Percentiles rank a stretch among this genome's conserved stretches.
These are phyloP conservation scores for Papilionanthe hybrid DNA, from an alignment of 116 monocot species.

Conservation along the genomic window DNA sequence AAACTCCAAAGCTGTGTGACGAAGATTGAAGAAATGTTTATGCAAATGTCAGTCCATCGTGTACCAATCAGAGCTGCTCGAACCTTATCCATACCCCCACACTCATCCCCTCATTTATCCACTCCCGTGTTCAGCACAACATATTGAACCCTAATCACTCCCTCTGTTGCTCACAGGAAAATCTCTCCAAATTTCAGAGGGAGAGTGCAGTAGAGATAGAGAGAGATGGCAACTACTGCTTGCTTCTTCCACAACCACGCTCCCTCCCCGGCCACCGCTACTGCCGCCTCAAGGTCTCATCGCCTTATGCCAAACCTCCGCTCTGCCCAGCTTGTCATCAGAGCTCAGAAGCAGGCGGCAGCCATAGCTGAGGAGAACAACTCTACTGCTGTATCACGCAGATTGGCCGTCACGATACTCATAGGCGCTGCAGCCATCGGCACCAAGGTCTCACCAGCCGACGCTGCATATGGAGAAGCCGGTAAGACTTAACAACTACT, in stretches of 20 bases:
- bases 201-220: background rate
- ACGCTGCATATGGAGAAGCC: slow-evolving; percentile 76
- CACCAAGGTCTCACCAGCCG: slow-evolving; percentile 59
- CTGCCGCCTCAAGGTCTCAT: slow-evolving; percentile 20
- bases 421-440: slow-evolving; percentile 58
- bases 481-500: slow-evolving; percentile 19
- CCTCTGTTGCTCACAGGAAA: background rate
- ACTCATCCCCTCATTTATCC: slow-evolving; percentile 18
- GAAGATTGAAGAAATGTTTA: too few species aligned
- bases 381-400: slow-evolving; percentile 27
- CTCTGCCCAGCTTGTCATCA: slow-evolving; percentile 37
- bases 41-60: slow-evolving; percentile 21
- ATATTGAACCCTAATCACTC: slow-evolving; percentile 3
- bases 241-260: slow-evolving; percentile 74
- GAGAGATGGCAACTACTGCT: slow-evolving; percentile 65
- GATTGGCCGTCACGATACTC: slow-evolving; percentile 53
- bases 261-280: slow-evolving; percentile 25
- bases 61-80: slow-evolving; percentile 45
- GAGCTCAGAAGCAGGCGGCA: slow-evolving; percentile 49
- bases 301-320: slow-evolving; percentile 11
- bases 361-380: slow-evolving; percentile 19
- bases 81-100: slow-evolving; percentile 64
- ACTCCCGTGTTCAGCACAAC: slow-evolving; percentile 18
- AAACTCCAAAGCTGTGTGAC: too few species aligned
- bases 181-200: background rate